These are phyloP conservation scores for Pythium pyrilobum DNA, from an alignment of 352 stramenopile species.

Conservation along the genomic window DNA sequence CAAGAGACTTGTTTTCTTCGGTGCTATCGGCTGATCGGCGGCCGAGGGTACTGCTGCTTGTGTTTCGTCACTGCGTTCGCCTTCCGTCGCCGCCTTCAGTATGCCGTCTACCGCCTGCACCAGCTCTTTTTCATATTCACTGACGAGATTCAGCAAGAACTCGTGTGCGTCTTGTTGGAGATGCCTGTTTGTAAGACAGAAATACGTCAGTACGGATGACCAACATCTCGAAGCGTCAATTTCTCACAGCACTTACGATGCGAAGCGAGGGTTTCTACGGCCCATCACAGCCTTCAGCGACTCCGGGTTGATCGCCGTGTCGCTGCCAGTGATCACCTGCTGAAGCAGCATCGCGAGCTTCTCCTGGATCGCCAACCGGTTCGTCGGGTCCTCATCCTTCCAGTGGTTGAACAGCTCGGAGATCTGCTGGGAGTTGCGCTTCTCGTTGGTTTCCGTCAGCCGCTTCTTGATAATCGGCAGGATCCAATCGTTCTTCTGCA, in stretches of 20 bases:
- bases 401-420: conserved; percentile 42
- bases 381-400: conserved; percentile 38
- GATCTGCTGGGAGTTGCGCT: conserved; percentile 35
- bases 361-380: conserved; percentile 52
- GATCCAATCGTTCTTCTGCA: conserved; percentile 54
- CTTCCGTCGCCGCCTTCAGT: conserved; percentile 4
- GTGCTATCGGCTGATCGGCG: not conserved
- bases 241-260: conserved; percentile 47
- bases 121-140: conserved; percentile 82
- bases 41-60: not conserved
- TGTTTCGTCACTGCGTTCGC: conserved; percentile 16
- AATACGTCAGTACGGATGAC: conserved; percentile 3
- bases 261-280: conserved; percentile 72
- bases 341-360: conserved; percentile 53
- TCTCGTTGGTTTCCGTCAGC: conserved; percentile 19
- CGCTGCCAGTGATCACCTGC: conserved; percentile 54
- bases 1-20: not conserved
- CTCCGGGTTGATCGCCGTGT: conserved; percentile 71
- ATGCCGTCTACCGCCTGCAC: conserved; percentile 36
- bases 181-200: conserved; percentile 43
- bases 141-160: conserved; percentile 80
- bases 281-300: conserved; percentile 76
- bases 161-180: conserved; percentile 86
- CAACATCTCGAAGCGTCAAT: not conserved
- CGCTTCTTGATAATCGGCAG: conserved; percentile 54